phyloP scores from a whole-genome alignment of 805 yeast species.

The Yarrowia porcina region DNA sequence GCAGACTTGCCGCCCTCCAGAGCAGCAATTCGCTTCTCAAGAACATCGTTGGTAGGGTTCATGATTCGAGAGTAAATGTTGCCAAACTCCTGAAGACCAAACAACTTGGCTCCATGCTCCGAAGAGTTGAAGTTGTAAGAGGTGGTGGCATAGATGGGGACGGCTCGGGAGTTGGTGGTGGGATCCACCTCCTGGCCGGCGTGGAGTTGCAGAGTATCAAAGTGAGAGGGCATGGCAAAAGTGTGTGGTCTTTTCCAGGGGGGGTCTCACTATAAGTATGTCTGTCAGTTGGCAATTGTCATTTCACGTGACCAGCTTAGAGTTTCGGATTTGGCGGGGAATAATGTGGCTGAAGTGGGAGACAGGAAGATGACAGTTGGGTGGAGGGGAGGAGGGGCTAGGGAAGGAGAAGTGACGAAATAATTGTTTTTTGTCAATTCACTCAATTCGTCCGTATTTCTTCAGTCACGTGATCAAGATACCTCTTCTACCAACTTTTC shows the following conservation, averaged over 20 bases:
- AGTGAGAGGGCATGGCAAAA: slow-evolving; percentile 52
- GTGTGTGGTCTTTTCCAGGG: too few relatives aligned
- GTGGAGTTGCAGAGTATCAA: slow-evolving; percentile 89
- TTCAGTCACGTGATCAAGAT: background rate
- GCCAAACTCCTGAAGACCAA: slow-evolving; percentile 80
- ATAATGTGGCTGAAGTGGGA: background rate
- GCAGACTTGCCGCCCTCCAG: slow-evolving; percentile 92
- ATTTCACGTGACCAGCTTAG: slow-evolving; percentile 12
- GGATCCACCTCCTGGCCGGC: slow-evolving; percentile 82
- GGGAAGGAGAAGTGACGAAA: too few relatives aligned
- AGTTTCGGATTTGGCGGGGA: slow-evolving; percentile 5
- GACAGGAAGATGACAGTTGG: too few relatives aligned
- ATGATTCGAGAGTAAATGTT: slow-evolving; percentile 83
- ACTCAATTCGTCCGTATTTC: too few relatives aligned
- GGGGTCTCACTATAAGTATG: background rate
- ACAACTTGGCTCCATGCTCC: slow-evolving; percentile 86
- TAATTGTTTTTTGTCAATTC: too few relatives aligned
- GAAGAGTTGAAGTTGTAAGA: slow-evolving; percentile 87
- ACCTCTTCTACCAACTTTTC: too few relatives aligned
- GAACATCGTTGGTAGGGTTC: slow-evolving; percentile 90
- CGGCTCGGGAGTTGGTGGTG: slow-evolving; percentile 74
- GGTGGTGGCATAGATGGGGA: slow-evolving; percentile 88
- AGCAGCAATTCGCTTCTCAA: slow-evolving; percentile 89
- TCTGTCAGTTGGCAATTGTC: background rate
- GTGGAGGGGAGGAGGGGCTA: too few relatives aligned